Evolutionary conservation across 2,329 filamentous ascomycete species (phyloP), one percentile per base, ranked within the genome.

Genomic region (Cadophora luteo-olivacea): DNA sequence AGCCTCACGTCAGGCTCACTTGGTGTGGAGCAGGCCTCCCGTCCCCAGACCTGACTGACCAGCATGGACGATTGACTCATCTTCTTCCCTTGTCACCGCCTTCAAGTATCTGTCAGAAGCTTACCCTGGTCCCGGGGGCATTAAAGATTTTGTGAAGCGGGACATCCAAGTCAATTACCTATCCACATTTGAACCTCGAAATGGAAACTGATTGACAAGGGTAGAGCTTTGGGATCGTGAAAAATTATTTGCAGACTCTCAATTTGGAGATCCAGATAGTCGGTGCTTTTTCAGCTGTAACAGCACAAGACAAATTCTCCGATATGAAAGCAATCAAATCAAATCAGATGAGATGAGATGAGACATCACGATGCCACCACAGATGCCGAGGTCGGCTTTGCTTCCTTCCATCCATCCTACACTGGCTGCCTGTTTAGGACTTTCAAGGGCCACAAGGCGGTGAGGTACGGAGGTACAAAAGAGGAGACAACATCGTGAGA

Each of bases 71-170:
- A 60, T 60, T 60, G 57, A 60, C 57, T 60, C 57, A 60, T 45
- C 57, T 60, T 36, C 36, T 60, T 41, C 33, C 57, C 57, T 60
- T 60, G 57, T 60, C 57, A 60, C 57, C 57, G 57, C 57, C 57
- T 60, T 60, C 12, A 29, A n/a, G 22, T 9, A 25, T 38, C 57
- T 45, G 57, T 25, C 14, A 45, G 33, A 38, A 60, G 22, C 33
- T 41, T 41, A 24, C 33, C 55, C 36, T 60, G 33, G 12, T 1
- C 12, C n/a, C 24, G 57, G 57, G 57, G 57, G 33, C 36, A 60
- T 60, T 60, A 11, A 29, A 60, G 36, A 60, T 60, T 45, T 7
- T 11, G 29, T 24, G 57, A 41, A 24, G 45, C 45, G 6, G 45
- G 45, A 49, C 19, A 16, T 2, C 16, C 41, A 19, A n/a, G n/a